These are phyloP conservation scores for Fennellomyces sp. DNA, from an alignment of 371 early-diverging fungal genomes.

Conservation along the genomic window DNA sequence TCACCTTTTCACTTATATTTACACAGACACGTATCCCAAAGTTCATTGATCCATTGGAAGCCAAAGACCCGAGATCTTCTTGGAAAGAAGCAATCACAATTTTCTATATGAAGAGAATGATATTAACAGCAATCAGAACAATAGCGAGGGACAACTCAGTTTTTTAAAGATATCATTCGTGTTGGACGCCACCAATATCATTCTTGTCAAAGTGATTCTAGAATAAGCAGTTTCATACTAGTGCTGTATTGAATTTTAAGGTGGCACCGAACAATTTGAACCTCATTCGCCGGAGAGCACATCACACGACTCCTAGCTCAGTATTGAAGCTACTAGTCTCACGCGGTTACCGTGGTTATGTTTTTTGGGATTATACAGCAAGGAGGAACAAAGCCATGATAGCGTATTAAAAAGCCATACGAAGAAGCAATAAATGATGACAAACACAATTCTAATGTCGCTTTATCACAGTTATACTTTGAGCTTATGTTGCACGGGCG, in stretches of 20 bases:
- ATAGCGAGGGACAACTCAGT: too few relatives aligned
- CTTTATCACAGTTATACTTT: slow-evolving; percentile 22
- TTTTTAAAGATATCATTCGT: too few relatives aligned
- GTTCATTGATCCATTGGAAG: too few relatives aligned
- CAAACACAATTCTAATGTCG: slow-evolving; percentile 12
- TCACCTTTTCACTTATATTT: too few relatives aligned
- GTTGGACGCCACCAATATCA: background rate
- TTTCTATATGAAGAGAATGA: too few relatives aligned
- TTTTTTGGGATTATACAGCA: slow-evolving; percentile 14
- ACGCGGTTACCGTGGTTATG: slow-evolving; percentile 13
- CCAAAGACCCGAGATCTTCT: too few relatives aligned
- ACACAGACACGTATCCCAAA: too few relatives aligned
- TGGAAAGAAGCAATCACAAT: too few relatives aligned
- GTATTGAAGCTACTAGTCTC: slow-evolving; percentile 20
- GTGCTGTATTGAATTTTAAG: slow-evolving; percentile 30
- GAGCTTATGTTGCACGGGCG: slow-evolving; percentile 17
- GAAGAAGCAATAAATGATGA: background rate
- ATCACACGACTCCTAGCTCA: slow-evolving; percentile 13
- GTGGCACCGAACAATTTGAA: slow-evolving; percentile 17
- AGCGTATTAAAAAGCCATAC: too few relatives aligned
- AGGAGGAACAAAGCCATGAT: background rate
- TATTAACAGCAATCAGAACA: too few relatives aligned
- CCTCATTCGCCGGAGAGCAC: slow-evolving; percentile 5
- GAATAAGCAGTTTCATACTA: slow-evolving; percentile 12
- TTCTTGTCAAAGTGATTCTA: slow-evolving; percentile 10